Evolutionary conservation across 2,329 filamentous ascomycete species (phyloP), one percentile per base, ranked within the genome.

Genomic region (Chalara sp.): DNA sequence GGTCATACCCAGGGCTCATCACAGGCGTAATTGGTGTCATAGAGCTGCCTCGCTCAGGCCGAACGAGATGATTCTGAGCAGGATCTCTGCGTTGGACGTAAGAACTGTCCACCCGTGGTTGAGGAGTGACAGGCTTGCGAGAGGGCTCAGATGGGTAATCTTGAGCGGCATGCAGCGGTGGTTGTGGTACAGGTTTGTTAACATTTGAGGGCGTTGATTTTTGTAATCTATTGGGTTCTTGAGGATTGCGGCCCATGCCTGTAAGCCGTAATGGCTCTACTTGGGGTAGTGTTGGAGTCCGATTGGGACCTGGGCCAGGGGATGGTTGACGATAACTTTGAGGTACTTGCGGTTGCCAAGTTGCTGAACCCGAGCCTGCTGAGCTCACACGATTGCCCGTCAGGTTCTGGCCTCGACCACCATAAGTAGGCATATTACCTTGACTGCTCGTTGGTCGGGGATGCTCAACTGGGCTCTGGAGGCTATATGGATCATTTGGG

Each of bases 371-470:
- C 68, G 71, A 76, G 13, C 73, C 72, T 12, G 68, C 66, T 7
- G 73, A 75, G 8, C 65, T 61, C 12, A 71, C 68, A 32, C 53
- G 48, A 37, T 49, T 51, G 32, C 51, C 54, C 44, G 48, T 37
- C 8, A 53, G 53, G 40, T 51, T 51, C 5, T 50, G 46, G 35
- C 56, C 56, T 39, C 54, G 47, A 7, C 70, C 68, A 37, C 65
- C 66, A n/a, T 69, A 65, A 12, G 71, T 70, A 33, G 75, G 69
- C 47, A 79, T 66, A 58, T 73, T 76, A 21, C 72, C 70, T 49
- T 69, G 68, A 2, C 75, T 74, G 46, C 76, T 70, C 2, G 74
- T 72, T 32, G 63, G 61, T 6, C 72, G 70, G 57, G 77, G 49
- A 5, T 48, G 51, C 7, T 61, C 58, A 44, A 41, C 46, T 5